Base-by-base conservation (phyloP, 345 rosid genomes). In the Cardamine occulta region DNA sequence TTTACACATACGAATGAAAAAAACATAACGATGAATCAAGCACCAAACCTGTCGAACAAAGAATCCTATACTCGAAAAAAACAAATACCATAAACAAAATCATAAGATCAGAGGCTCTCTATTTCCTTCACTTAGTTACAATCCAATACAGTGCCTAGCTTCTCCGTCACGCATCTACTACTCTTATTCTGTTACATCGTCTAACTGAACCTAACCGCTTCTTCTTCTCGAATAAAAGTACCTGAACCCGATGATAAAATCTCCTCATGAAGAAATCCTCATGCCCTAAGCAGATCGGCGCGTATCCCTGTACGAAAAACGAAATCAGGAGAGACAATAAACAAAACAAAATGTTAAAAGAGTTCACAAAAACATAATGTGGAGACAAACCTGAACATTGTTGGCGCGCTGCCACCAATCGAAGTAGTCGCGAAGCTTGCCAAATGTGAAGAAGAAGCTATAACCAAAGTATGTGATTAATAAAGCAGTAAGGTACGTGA, bases 231-330 rank as follows among this genome's bases (percentile, higher is more conserved):
- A 19, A 19, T 19, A 19, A 10, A 26, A 62, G 68, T 59, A 89
- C 97, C 97, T 92, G 96, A 80, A 95, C 90, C 29, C 96, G 93
- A 59, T 79, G 89, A 81, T 86, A 95, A 54, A 89, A 81, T 34
- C 99, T 90, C 1, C 99, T 86, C 60, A 79, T 83, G 79, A 89
- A 90, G 86, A 95, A 95, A 83, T 89, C 97, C 75, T 95, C 99
- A 3, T 79, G 90, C 4, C 93, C 97, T 62, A 89, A 75, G 68
- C 96, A 91, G 86, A 95, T 95, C 63, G 96, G 97, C 1, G 97
- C 93, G 45, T 95, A 90, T 10, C 97, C 99, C 91, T 93, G 11
- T 11, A 13, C 2, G 7, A 1, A 40, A 37, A 35, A 35, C 11
- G 51, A 39, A 40, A 39, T 63, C 42, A 49, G 2, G 28, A 52